Conservation (phyloP, 208 protist species). For the Trypanosoma vivax region DNA sequence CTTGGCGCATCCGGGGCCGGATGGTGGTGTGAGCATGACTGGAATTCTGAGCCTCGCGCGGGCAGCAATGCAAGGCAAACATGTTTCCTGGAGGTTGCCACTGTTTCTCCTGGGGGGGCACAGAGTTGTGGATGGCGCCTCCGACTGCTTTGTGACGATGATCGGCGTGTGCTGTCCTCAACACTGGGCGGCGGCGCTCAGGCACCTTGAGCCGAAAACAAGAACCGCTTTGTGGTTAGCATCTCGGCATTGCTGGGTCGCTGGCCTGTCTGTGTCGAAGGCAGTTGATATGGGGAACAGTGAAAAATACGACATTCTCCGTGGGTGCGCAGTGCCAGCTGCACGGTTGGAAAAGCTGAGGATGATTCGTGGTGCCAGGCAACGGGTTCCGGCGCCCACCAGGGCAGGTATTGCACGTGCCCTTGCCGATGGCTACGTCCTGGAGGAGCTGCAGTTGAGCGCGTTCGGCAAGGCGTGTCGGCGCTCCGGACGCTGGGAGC, state of each 20-base stretch:
- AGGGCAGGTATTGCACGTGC: conserved; percentile 25
- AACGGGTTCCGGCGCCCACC: conserved; percentile 12
- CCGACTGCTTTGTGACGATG: conserved; percentile 34
- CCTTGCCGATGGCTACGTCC: conserved; percentile 37
- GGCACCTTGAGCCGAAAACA: conserved; percentile 10
- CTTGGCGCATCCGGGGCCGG: conserved; percentile 1
- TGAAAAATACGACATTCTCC: conserved; percentile 32
- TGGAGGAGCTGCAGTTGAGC: conserved; percentile 70
- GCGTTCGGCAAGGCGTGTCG: conserved; percentile 37
- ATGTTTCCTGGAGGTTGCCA: conserved; percentile 27
- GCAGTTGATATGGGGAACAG: neutral
- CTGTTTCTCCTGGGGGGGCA: conserved; percentile 19
- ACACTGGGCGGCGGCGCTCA: conserved; percentile 34
- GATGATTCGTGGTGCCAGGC: conserved; percentile 9
- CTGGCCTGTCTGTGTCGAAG: conserved; percentile 20
- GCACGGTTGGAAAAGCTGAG: conserved; percentile 13
- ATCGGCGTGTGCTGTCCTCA: conserved; percentile 43
- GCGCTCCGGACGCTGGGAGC: conserved; percentile 34
- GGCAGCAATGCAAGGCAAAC: conserved; percentile 10
- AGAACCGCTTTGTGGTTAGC: conserved; percentile 36
- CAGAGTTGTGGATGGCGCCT: conserved; percentile 35
- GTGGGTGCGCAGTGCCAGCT: conserved; percentile 21
- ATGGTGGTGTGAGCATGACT: neutral
- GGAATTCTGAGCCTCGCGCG: conserved; percentile 14
- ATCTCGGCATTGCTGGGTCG: conserved; percentile 39